These are phyloP conservation scores for Neopestalotiopsis sp. DNA, from an alignment of 2,329 filamentous ascomycete species.

Conservation along the genomic window DNA sequence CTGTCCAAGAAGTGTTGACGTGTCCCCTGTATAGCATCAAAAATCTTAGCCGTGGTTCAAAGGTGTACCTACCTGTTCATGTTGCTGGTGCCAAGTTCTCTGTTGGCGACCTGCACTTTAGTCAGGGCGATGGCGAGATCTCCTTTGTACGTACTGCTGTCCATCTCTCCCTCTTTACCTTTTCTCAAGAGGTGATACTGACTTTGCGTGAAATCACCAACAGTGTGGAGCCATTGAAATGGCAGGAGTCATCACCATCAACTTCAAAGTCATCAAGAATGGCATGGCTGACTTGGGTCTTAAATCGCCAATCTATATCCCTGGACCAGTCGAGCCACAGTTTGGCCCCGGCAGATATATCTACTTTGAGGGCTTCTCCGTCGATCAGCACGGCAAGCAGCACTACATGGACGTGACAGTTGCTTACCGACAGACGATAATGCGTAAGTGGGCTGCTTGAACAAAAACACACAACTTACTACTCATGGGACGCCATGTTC, in stretches of 20 bases:
- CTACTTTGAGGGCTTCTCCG: conserved; percentile 89
- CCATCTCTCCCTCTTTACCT: neutral
- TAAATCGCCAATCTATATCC: conserved; percentile 84
- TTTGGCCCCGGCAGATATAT: conserved; percentile 83
- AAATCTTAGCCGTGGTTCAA: conserved; percentile 78
- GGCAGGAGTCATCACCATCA: conserved; percentile 89
- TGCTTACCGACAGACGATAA: conserved; percentile 81
- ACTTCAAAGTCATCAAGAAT: conserved; percentile 84
- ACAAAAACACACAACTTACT: neutral
- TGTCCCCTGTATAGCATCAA: conserved; percentile 62
- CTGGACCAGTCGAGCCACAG: conserved; percentile 85
- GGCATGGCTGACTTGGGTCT: conserved; percentile 77
- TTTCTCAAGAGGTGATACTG: neutral
- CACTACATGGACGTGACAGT: conserved; percentile 87
- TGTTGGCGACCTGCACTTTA: conserved; percentile 88
- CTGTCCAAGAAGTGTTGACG: no score
- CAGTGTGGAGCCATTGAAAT: conserved; percentile 87
- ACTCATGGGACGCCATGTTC: neutral
- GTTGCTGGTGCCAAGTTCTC: conserved; percentile 87
- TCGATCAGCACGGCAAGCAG: conserved; percentile 87
- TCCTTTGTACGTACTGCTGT: neutral
- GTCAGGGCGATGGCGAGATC: conserved; percentile 47
- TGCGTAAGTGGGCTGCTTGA: conserved; percentile 49
- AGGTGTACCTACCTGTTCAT: conserved; percentile 87
- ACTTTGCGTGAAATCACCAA: conserved; percentile 13